A percentile compares a stretch with the other conserved stretches of the same genome.
These are phyloP conservation scores for Arabidopsis lyrata DNA, from an alignment of 441 rosid species.

Conservation along the genomic window DNA sequence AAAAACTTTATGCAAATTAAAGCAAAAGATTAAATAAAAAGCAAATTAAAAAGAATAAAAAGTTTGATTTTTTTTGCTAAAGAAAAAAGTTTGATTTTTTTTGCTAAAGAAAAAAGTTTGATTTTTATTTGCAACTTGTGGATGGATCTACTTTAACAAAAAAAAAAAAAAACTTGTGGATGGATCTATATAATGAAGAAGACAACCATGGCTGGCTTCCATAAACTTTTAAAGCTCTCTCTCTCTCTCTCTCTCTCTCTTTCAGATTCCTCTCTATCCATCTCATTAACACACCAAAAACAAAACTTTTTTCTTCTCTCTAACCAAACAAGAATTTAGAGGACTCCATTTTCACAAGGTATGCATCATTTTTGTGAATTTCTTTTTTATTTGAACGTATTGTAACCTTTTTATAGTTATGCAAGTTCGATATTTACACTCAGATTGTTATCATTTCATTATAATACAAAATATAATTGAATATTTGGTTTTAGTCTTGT, in stretches of 20 bases:
- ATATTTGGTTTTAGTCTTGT: constrained; percentile 16
- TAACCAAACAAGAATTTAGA: constrained; percentile 20
- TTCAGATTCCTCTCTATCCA: constrained; percentile 31
- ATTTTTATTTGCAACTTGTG: constrained; percentile 33
- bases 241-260: constrained; percentile 7
- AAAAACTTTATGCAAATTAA: constrained; percentile 35
- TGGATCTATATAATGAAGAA: constrained; percentile 34
- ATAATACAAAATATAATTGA: neutral
- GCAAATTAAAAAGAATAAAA: constrained; percentile 7
- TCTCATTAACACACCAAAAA: neutral
- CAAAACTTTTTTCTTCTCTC: neutral
- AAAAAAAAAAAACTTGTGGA: constrained; percentile 43
- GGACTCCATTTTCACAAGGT: constrained; percentile 39
- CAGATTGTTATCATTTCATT: neutral
- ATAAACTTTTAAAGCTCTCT: constrained; percentile 22
- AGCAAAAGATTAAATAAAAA: constrained; percentile 28
- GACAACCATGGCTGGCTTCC: constrained; percentile 41
- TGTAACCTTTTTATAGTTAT: constrained; percentile 5
- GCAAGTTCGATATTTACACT: neutral
- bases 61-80: too few species aligned
- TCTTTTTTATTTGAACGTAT: neutral
- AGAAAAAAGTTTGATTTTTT: neutral
- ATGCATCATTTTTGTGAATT: constrained; percentile 2
- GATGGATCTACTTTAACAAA: constrained; percentile 30
- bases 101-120: neutral